Conservation (phyloP, 1,284 basidiomycete genomes). For the Sphagnurus paluster region DNA sequence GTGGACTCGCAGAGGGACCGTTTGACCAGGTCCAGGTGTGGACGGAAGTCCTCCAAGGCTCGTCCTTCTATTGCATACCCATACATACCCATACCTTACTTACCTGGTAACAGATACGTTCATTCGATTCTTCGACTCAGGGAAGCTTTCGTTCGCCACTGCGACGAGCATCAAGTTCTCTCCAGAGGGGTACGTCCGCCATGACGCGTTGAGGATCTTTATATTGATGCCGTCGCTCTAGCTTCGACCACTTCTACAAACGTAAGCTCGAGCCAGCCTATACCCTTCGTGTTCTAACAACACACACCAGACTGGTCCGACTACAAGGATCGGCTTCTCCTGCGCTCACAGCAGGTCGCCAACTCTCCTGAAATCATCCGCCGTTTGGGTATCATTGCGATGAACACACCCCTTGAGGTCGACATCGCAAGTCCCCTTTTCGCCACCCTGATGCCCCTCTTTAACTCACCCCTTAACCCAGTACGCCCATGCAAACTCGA, state of each 20-base stretch:
- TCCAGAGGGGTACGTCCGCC: conserved; percentile 37
- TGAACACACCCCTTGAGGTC: conserved; percentile 55
- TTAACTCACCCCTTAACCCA: conserved; percentile 13
- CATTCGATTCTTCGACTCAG: conserved; percentile 48
- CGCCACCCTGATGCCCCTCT: not conserved
- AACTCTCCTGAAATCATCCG: conserved; percentile 54
- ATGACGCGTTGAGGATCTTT: no score
- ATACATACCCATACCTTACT: not conserved
- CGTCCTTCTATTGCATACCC: not conserved
- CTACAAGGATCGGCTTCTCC: conserved; percentile 50
- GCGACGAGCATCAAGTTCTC: conserved; percentile 52
- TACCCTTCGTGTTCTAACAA: not conserved
- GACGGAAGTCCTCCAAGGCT: conserved; percentile 50
- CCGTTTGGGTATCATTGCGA: conserved; percentile 50
- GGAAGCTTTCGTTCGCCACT: conserved; percentile 50
- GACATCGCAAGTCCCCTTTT: conserved; percentile 37
- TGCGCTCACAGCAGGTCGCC: conserved; percentile 55
- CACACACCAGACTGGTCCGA: conserved; percentile 39
- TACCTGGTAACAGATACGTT: conserved; percentile 34
- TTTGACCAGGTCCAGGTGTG: conserved; percentile 52
- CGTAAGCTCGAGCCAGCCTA: conserved; percentile 25
- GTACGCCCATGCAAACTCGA: conserved; percentile 55
- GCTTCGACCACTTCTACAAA: conserved; percentile 46
- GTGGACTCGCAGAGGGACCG: conserved; percentile 47
- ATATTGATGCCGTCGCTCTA: conserved; percentile 15